Evolutionary conservation across 192 early-diverging fungal species (phyloP).

Genomic region (Mortierella antarctica): DNA sequence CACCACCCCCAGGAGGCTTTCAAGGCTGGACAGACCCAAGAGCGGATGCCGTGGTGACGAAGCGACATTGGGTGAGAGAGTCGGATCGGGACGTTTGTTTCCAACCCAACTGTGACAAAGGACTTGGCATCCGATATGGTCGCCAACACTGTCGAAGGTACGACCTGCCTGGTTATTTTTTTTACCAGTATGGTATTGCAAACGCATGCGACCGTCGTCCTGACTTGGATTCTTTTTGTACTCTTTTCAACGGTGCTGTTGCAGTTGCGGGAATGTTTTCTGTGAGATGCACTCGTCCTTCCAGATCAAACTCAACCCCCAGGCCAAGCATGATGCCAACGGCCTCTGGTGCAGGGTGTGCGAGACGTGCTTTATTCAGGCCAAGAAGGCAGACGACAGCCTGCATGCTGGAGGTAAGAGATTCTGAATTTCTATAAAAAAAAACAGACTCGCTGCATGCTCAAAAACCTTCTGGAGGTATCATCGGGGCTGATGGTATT

Average conservation of each 20-base stretch:
- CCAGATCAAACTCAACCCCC: constrained; percentile 65
- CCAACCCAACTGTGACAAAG: constrained; percentile 57
- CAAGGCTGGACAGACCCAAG: constrained; percentile 49
- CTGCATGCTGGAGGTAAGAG: constrained; percentile 54
- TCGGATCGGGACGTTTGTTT: constrained; percentile 59
- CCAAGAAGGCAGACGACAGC: constrained; percentile 52
- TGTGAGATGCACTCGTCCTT: constrained; percentile 69
- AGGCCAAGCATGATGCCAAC: constrained; percentile 69
- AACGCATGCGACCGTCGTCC: background rate
- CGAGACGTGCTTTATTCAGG: constrained; percentile 57
- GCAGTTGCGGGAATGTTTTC: constrained; percentile 71
- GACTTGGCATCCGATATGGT: constrained; percentile 57
- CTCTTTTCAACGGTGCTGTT: constrained; percentile 1
- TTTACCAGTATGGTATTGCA: constrained; percentile 16
- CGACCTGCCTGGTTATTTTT: constrained; percentile 1
- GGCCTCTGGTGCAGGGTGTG: constrained; percentile 72
- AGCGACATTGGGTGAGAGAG: constrained; percentile 66
- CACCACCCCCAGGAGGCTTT: constrained; percentile 43
- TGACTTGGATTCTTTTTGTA: constrained; percentile 5
- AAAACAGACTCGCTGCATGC: too few species aligned
- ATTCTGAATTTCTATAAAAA: background rate
- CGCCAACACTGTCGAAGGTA: constrained; percentile 69
- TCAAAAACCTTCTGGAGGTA: too few species aligned
- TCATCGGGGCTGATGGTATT: too few species aligned
- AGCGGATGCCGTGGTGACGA: constrained; percentile 59